These are phyloP conservation scores for Deakozyma indianensis DNA, from an alignment of 805 yeast genomes.

Conservation along the genomic window DNA sequence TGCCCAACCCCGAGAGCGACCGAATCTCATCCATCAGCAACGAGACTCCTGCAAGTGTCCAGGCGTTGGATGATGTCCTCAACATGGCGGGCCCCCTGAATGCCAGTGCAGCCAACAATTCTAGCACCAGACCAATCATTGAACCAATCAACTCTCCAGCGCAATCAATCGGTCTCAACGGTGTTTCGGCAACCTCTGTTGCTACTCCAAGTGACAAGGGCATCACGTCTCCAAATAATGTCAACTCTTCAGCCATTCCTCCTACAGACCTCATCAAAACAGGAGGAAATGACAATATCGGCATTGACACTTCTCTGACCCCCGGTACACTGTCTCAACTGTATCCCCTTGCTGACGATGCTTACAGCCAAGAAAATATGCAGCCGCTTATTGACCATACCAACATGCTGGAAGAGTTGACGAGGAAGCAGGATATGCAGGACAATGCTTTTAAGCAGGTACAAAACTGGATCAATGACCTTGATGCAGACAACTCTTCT, in stretches of 20 bases:
- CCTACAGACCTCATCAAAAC: neutral
- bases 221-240: neutral
- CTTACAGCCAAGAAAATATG: slow-evolving; percentile 2
- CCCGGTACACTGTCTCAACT: neutral
- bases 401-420: slow-evolving; percentile 11
- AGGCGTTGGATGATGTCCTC: slow-evolving; percentile 2
- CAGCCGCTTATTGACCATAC: slow-evolving; percentile 5
- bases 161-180: neutral
- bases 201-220: neutral
- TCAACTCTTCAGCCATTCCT: neutral
- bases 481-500: neutral
- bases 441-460: slow-evolving; percentile 17
- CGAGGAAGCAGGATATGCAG: slow-evolving; percentile 14
- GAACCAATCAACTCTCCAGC: neutral
- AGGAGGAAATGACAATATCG: neutral
- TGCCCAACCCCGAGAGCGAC: slow-evolving; percentile 10
- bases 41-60: slow-evolving; percentile 1
- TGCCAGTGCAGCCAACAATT: neutral
- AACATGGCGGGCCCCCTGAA: slow-evolving; percentile 4
- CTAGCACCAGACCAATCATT: neutral
- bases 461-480: slow-evolving; percentile 17
- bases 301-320: neutral
- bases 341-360: neutral
- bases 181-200: neutral
- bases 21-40: neutral